phyloP scores from a whole-genome alignment of 1,284 basidiomycete genomes.

The Pholiota adiposa region DNA sequence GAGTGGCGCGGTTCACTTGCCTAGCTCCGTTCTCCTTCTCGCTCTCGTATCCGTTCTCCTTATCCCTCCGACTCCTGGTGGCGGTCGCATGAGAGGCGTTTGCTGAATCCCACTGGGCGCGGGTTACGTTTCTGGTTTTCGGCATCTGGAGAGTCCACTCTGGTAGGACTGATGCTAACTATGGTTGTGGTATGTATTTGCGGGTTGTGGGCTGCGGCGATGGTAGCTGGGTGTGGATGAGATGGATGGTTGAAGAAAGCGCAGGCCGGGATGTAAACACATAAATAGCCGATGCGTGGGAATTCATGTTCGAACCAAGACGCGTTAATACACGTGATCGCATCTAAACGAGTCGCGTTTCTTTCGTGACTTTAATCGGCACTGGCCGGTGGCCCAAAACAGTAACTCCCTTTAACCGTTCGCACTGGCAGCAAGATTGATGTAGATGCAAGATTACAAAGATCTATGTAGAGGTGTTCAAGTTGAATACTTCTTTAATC shows the following conservation, averaged over 20 bases:
- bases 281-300: slow-evolving; percentile 19
- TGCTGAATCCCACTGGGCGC: slow-evolving; percentile 30
- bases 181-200: background rate
- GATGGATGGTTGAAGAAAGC: slow-evolving; percentile 11
- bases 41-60: slow-evolving; percentile 24
- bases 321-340: slow-evolving; percentile 23
- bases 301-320: slow-evolving; percentile 12
- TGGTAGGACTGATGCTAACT: background rate
- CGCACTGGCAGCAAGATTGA: too few relatives aligned
- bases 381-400: background rate
- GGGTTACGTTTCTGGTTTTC: slow-evolving; percentile 32
- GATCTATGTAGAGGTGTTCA: too few relatives aligned
- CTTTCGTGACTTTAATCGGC: background rate
- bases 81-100: slow-evolving; percentile 9
- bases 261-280: background rate
- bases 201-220: background rate
- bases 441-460: too few relatives aligned
- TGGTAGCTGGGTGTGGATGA: slow-evolving; percentile 6
- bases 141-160: slow-evolving; percentile 25
- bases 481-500: background rate
- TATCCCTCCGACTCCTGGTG: slow-evolving; percentile 19
- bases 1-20: slow-evolving; percentile 11
- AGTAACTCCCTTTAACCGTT: too few relatives aligned
- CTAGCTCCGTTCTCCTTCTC: slow-evolving; percentile 30
- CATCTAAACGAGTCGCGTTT: background rate